phyloP scores from a whole-genome alignment of 2,329 filamentous ascomycete genomes.

The Plenodomus biglobosus region DNA sequence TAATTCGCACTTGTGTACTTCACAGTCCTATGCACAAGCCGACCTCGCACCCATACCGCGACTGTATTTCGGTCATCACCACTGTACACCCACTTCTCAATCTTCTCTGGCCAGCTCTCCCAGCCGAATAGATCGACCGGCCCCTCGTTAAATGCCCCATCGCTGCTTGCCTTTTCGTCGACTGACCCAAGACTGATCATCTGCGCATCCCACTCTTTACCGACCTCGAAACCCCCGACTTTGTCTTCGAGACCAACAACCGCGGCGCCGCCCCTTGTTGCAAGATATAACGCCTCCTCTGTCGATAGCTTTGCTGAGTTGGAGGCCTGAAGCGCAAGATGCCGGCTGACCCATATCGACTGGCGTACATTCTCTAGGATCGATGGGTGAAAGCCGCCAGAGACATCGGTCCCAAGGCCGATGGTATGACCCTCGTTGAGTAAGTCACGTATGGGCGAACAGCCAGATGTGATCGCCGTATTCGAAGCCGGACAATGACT shows the following conservation, averaged over 20 bases:
- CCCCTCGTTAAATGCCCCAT: constrained; percentile 54
- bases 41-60: constrained; percentile 85
- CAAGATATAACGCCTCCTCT: constrained; percentile 83
- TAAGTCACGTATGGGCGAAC: constrained; percentile 72
- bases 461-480: constrained; percentile 75
- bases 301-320: constrained; percentile 69
- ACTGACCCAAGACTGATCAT: constrained; percentile 65
- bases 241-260: constrained; percentile 72
- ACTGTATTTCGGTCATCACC: constrained; percentile 91
- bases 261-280: constrained; percentile 81
- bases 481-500: constrained; percentile 89
- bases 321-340: constrained; percentile 60
- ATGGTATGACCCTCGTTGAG: constrained; percentile 74
- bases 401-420: constrained; percentile 88
- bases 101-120: constrained; percentile 81
- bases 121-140: constrained; percentile 88
- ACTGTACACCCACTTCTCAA: constrained; percentile 93
- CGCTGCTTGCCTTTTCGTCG: constrained; percentile 26
- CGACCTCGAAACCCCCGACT: constrained; percentile 80
- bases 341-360: constrained; percentile 74
- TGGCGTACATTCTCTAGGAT: constrained; percentile 83
- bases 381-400: constrained; percentile 79
- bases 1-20: constrained; percentile 10
- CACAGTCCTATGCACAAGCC: constrained; percentile 66
- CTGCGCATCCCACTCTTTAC: constrained; percentile 91